phyloP scores from a whole-genome alignment of 2,329 filamentous ascomycete species.

The Epichloe festucae region DNA sequence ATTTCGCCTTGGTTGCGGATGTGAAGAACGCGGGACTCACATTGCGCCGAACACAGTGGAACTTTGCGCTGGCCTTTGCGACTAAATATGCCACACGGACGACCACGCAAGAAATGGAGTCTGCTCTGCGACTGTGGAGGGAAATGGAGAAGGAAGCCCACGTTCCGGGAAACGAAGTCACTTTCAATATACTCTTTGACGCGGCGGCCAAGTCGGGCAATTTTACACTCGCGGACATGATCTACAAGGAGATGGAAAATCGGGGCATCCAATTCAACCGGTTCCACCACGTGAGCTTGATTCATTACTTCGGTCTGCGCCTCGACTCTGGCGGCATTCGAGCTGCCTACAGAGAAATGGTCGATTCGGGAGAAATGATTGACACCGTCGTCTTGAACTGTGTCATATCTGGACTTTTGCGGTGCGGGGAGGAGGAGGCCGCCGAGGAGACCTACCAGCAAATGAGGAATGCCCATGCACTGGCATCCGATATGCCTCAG shows the following conservation, averaged over 20 bases:
- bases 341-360: constrained; percentile 66
- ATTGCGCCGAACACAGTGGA: constrained; percentile 63
- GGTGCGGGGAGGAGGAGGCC: constrained; percentile 59
- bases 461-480: constrained; percentile 57
- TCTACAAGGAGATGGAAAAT: constrained; percentile 66
- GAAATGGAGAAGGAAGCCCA: constrained; percentile 72
- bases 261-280: constrained; percentile 60
- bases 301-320: constrained; percentile 71
- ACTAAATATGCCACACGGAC: constrained; percentile 52
- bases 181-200: constrained; percentile 89
- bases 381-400: constrained; percentile 81
- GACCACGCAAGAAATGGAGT: constrained; percentile 43
- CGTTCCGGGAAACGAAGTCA: constrained; percentile 57
- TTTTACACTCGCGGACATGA: constrained; percentile 69
- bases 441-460: constrained; percentile 71
- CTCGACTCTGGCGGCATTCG: constrained; percentile 62
- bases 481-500: constrained; percentile 26
- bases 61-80: constrained; percentile 66
- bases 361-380: constrained; percentile 75
- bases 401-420: constrained; percentile 66
- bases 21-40: constrained; percentile 62
- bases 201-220: constrained; percentile 76
- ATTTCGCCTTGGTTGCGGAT: constrained; percentile 73
- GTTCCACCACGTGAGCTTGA: constrained; percentile 68
- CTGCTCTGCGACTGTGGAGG: constrained; percentile 67